These are phyloP conservation scores for Aspergillus sparsus DNA, from an alignment of 495 filamentous ascomycete genomes.

Conservation along the genomic window DNA sequence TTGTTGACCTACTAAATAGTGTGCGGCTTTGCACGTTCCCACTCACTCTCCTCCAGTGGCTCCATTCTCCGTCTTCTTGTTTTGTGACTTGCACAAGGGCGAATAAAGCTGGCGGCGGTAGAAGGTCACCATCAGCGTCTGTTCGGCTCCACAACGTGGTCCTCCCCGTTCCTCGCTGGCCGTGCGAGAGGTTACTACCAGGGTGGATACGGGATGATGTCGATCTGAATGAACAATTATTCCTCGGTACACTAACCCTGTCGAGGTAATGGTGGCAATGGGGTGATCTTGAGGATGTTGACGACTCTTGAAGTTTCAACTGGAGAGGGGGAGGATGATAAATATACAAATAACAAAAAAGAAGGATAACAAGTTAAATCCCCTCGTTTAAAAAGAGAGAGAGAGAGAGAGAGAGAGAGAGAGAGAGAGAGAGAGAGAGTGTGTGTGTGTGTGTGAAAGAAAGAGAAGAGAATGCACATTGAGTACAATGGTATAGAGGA, in stretches of 20 bases:
- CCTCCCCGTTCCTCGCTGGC: conserved; percentile 36
- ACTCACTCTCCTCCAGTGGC: conserved; percentile 21
- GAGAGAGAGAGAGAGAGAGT: too few relatives aligned
- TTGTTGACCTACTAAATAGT: neutral
- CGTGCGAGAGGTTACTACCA: conserved; percentile 25
- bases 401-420: too few relatives aligned
- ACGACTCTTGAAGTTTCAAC: neutral
- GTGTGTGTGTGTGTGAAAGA: too few relatives aligned
- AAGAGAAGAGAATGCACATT: too few relatives aligned
- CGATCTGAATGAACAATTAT: conserved; percentile 37
- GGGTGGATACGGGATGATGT: conserved; percentile 33
- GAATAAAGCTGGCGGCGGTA: conserved; percentile 40
- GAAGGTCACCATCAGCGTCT: conserved; percentile 38
- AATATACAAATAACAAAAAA: neutral
- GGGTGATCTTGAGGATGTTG: neutral
- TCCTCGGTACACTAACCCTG: neutral
- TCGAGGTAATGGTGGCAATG: conserved; percentile 1
- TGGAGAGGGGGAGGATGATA: neutral
- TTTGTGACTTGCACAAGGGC: conserved; percentile 17
- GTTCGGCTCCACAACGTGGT: conserved; percentile 41
- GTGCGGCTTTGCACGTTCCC: conserved; percentile 23
- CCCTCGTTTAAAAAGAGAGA: too few relatives aligned
- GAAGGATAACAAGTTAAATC: neutral
- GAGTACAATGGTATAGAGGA: too few relatives aligned
- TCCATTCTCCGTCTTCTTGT: conserved; percentile 23